These are phyloP conservation scores for Aspergillus sp. DNA, from an alignment of 2,329 filamentous ascomycete species.

Conservation along the genomic window DNA sequence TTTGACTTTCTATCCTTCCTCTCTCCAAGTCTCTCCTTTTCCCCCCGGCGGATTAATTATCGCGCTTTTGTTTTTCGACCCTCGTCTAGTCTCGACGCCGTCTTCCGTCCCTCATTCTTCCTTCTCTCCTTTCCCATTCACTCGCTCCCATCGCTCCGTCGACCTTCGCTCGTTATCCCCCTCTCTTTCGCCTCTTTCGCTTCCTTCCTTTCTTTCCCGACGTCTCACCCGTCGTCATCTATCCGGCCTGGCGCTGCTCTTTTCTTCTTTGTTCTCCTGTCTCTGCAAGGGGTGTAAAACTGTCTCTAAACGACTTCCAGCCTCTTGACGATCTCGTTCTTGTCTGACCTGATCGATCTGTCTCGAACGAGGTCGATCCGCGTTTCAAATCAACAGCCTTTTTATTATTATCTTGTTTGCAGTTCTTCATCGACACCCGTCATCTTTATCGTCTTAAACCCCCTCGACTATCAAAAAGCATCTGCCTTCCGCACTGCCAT, in stretches of 20 bases:
- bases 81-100: neutral
- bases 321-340: constrained; percentile 15
- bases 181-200: constrained; percentile 1
- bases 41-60: neutral
- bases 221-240: constrained; percentile 20
- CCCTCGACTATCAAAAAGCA: neutral
- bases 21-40: neutral
- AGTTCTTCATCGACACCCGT: neutral
- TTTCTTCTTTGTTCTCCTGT: constrained; percentile 15
- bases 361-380: constrained; percentile 11
- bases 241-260: constrained; percentile 28
- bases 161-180: constrained; percentile 22
- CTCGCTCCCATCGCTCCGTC: constrained; percentile 9
- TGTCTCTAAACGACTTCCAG: constrained; percentile 11
- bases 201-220: constrained; percentile 14
- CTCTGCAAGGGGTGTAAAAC: constrained; percentile 17
- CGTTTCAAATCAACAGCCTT: constrained; percentile 10
- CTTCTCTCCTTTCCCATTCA: constrained; percentile 8
- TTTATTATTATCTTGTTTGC: constrained; percentile 6
- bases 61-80: neutral
- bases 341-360: constrained; percentile 9
- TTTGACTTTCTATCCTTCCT: neutral
- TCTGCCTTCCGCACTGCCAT: neutral
- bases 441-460: neutral
- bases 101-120: constrained; percentile 4